Percentiles rank a stretch among this genome's conserved stretches.
Evolutionary conservation across 352 stramenopile genomes (phyloP).

Genomic region (Globisporangium megalacanthum): DNA sequence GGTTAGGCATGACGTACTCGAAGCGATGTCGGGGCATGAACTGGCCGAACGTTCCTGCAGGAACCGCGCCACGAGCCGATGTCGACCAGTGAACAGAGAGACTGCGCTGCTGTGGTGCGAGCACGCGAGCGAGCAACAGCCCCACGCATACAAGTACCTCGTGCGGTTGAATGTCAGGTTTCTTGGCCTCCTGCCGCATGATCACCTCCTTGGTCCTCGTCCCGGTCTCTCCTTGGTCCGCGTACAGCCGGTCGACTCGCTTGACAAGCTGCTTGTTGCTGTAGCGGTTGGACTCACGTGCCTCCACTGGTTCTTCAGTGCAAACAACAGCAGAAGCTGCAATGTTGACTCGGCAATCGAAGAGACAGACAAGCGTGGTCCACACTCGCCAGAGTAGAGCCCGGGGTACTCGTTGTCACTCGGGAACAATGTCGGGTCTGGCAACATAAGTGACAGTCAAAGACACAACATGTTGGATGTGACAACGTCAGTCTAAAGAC

Average conservation of each 20-base stretch:
- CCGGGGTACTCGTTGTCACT: too few relatives aligned
- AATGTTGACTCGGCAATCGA: background rate
- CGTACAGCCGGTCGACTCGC: background rate
- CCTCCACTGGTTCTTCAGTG: background rate
- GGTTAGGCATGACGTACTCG: constrained; percentile 11
- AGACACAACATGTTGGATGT: too few relatives aligned
- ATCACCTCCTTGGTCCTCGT: background rate
- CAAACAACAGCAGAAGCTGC: background rate
- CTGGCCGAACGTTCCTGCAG: background rate
- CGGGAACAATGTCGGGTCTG: too few relatives aligned
- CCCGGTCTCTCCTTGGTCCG: background rate
- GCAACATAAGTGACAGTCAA: too few relatives aligned
- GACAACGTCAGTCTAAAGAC: too few relatives aligned
- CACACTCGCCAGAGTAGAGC: too few relatives aligned
- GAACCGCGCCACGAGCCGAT: background rate
- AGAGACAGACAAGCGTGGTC: too few relatives aligned
- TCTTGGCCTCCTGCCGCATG: background rate
- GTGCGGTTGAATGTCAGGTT: background rate
- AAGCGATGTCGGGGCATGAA: background rate
- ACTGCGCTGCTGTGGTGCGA: background rate
- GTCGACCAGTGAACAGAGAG: background rate
- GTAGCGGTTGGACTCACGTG: background rate
- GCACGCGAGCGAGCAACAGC: background rate
- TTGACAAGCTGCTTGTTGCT: background rate
- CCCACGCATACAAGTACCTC: background rate